Conservation (phyloP, 495 filamentous ascomycete species). For the Talaromyces nanjingensis region DNA sequence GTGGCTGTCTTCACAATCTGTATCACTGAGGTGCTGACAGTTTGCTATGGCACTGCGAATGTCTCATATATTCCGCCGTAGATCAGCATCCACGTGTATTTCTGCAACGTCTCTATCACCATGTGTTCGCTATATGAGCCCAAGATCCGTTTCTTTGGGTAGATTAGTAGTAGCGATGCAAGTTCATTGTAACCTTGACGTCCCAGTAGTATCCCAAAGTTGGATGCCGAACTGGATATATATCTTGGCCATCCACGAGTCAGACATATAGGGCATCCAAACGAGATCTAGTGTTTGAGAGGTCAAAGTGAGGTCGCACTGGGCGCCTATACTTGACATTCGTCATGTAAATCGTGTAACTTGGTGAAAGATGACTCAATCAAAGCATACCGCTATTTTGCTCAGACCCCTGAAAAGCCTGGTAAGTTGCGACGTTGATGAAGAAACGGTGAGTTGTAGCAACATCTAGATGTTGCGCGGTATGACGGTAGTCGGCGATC, state of each 20-base stretch:
- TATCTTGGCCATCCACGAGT: not conserved
- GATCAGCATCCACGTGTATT: not conserved
- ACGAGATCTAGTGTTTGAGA: not conserved
- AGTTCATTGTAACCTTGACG: not conserved
- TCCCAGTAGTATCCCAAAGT: not conserved
- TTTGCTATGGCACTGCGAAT: not conserved
- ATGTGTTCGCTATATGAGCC: not conserved
- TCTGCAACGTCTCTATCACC: not conserved
- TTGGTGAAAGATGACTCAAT: not conserved
- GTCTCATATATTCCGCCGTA: not conserved
- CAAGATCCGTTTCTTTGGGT: not conserved
- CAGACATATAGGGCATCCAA: not conserved
- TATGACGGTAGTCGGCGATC: not conserved
- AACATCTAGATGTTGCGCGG: not conserved
- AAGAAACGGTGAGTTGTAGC: not conserved
- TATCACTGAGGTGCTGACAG: not conserved
- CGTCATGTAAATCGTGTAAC: not conserved
- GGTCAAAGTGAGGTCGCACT: not conserved
- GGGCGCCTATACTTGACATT: not conserved
- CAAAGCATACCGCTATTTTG: not conserved
- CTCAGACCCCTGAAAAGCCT: not conserved
- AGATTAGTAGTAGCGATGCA: not conserved
- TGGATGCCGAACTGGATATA: not conserved
- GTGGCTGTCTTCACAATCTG: not conserved
- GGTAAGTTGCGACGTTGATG: not conserved